Evolutionary conservation across 2,329 filamentous ascomycete species (phyloP).

Genomic region (Fusarium sp.): DNA sequence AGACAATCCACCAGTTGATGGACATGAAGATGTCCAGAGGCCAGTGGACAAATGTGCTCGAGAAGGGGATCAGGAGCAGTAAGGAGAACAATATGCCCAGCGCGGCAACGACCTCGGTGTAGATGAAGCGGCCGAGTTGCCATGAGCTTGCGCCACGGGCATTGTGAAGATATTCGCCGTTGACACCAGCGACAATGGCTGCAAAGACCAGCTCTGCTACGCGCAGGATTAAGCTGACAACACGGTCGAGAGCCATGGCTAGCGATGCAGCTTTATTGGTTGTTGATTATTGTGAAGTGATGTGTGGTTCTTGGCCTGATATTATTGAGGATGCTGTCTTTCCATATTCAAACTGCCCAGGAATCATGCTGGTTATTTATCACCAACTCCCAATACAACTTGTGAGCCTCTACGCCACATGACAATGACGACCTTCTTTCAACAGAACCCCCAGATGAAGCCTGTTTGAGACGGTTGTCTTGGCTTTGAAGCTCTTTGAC

Average conservation of each 20-base stretch:
- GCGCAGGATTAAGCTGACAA: slow-evolving; percentile 55
- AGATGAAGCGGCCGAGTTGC: slow-evolving; percentile 75
- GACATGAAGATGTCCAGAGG: slow-evolving; percentile 76
- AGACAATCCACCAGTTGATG: slow-evolving; percentile 75
- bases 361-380: slow-evolving; percentile 40
- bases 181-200: slow-evolving; percentile 77
- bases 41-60: slow-evolving; percentile 74
- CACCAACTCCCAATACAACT: slow-evolving; percentile 7
- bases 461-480: slow-evolving; percentile 33
- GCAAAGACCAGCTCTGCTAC: slow-evolving; percentile 72
- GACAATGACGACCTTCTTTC: slow-evolving; percentile 37
- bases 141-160: slow-evolving; percentile 60
- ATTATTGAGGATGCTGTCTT: slow-evolving; percentile 1
- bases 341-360: background rate
- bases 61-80: slow-evolving; percentile 79
- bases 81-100: slow-evolving; percentile 75
- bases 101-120: slow-evolving; percentile 76
- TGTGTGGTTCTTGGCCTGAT: background rate
- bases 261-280: background rate
- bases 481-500: slow-evolving; percentile 28
- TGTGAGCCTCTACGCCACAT: slow-evolving; percentile 33
- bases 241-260: slow-evolving; percentile 54
- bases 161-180: slow-evolving; percentile 71
- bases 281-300: background rate
- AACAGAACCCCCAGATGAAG: slow-evolving; percentile 23